Conservation (phyloP, 371 early-diverging fungal species). For the Haplosporangium sp. region DNA sequence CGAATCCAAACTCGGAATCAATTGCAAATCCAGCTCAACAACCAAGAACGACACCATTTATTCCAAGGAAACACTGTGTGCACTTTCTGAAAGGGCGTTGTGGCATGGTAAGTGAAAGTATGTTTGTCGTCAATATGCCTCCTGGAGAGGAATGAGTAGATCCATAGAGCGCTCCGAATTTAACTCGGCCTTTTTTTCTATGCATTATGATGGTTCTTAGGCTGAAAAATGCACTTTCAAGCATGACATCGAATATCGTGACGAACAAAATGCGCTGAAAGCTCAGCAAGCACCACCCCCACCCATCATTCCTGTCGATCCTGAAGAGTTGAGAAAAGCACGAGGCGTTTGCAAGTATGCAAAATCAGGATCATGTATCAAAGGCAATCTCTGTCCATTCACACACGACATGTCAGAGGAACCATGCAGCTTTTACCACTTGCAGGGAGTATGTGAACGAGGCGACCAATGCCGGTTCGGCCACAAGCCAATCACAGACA, state of each 20-base stretch:
- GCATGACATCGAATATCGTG: conserved; percentile 28
- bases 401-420: conserved; percentile 25
- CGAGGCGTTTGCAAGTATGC: conserved; percentile 34
- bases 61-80: conserved; percentile 32
- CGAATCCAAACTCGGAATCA: conserved; percentile 2
- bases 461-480: conserved; percentile 26
- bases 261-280: conserved; percentile 1
- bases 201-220: background rate
- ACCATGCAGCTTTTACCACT: conserved; percentile 25
- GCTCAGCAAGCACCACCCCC: background rate
- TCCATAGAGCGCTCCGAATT: background rate
- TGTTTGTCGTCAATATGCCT: background rate
- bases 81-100: conserved; percentile 26
- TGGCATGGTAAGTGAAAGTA: conserved; percentile 8
- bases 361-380: conserved; percentile 22
- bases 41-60: conserved; percentile 15
- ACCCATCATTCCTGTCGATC: background rate
- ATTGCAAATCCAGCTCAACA: conserved; percentile 1
- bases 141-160: background rate
- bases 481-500: conserved; percentile 18
- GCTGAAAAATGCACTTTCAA: conserved; percentile 31
- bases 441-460: conserved; percentile 12
- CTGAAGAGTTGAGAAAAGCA: conserved; percentile 11
- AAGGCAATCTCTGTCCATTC: conserved; percentile 26
- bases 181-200: conserved; percentile 2